Evolutionary conservation across 2,329 filamentous ascomycete species (phyloP).

Genomic region (Cladosporium sp.): DNA sequence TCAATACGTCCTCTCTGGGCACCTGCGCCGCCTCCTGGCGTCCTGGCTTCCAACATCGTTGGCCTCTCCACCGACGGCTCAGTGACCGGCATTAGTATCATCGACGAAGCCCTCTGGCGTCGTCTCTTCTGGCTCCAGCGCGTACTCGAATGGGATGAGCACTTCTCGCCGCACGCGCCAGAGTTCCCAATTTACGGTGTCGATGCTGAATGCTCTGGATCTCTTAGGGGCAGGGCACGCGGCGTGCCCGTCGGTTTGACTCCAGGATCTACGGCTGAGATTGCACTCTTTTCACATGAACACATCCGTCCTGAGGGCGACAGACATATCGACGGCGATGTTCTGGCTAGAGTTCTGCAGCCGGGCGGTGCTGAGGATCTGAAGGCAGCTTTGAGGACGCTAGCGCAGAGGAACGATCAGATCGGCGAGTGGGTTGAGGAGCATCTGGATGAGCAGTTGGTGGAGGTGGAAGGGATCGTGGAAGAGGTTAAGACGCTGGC

Average conservation of each 20-base stretch:
- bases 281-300: slow-evolving; percentile 23
- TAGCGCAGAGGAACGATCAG: slow-evolving; percentile 26
- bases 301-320: slow-evolving; percentile 23
- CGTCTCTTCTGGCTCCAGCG: slow-evolving; percentile 74
- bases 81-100: slow-evolving; percentile 60
- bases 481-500: slow-evolving; percentile 24
- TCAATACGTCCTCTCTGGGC: slow-evolving; percentile 42
- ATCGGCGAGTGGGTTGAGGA: slow-evolving; percentile 34
- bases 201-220: slow-evolving; percentile 8
- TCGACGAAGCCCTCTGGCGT: slow-evolving; percentile 63
- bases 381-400: slow-evolving; percentile 22
- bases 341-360: slow-evolving; percentile 38
- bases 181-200: slow-evolving; percentile 22
- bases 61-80: slow-evolving; percentile 54
- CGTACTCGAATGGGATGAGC: slow-evolving; percentile 45
- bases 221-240: slow-evolving; percentile 22
- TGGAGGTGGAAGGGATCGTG: slow-evolving; percentile 26
- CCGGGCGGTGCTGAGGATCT: slow-evolving; percentile 29
- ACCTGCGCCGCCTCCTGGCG: slow-evolving; percentile 37
- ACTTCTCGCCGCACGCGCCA: slow-evolving; percentile 31
- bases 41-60: slow-evolving; percentile 50
- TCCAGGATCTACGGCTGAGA: slow-evolving; percentile 32
- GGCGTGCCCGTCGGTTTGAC: slow-evolving; percentile 30
- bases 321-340: slow-evolving; percentile 46
- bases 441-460: slow-evolving; percentile 33